Conservation (phyloP, 306 rosid species). For the Quercus aquifolioides region DNA sequence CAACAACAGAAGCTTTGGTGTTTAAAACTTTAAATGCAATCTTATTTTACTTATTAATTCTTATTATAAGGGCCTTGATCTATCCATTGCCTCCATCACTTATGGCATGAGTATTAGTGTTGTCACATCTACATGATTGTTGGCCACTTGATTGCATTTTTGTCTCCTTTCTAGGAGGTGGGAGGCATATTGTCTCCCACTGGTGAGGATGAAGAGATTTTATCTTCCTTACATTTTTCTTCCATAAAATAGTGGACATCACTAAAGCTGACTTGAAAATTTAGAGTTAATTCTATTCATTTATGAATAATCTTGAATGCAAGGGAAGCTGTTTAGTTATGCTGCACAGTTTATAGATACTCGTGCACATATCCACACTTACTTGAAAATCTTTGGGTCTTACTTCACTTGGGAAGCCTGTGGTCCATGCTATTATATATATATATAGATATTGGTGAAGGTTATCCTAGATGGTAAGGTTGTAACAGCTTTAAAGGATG, state of each 20-base stretch:
- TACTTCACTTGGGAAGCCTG: background rate
- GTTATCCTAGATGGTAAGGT: no score
- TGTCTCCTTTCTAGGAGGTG: background rate
- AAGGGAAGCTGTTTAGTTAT: background rate
- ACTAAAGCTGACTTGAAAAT: background rate
- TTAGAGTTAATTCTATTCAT: background rate
- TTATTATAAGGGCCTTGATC: background rate
- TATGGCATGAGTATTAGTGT: background rate
- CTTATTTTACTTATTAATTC: slow-evolving; percentile 6
- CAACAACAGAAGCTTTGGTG: background rate
- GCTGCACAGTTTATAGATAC: background rate
- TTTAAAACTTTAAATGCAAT: background rate
- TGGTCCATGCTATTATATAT: background rate
- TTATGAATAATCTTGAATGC: background rate
- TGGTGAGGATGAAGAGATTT: background rate
- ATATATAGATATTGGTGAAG: no score
- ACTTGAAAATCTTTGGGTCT: background rate
- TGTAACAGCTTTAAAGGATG: no score
- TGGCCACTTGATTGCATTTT: background rate
- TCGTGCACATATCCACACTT: background rate
- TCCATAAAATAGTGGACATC: background rate
- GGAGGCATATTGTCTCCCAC: slow-evolving; percentile 2
- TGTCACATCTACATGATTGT: slow-evolving; percentile 14
- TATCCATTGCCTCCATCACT: background rate
- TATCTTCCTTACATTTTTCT: background rate